Conservation (phyloP, 768 basidiomycete genomes). For the Mycena metata region DNA sequence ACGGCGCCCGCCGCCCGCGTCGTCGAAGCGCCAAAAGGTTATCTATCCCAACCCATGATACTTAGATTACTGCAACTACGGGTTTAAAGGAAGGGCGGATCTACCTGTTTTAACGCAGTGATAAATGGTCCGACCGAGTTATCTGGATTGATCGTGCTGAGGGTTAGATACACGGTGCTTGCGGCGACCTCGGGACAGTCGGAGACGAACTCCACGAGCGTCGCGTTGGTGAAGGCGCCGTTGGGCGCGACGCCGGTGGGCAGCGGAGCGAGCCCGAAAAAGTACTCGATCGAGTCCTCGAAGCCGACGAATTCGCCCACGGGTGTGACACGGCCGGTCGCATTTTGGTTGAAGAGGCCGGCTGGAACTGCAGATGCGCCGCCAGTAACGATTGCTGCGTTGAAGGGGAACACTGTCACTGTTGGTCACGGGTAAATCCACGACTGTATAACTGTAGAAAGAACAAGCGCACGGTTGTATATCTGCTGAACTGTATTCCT, state of each 20-base stretch:
- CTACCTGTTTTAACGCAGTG: constrained; percentile 12
- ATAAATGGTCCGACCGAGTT: constrained; percentile 14
- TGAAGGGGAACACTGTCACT: constrained; percentile 26
- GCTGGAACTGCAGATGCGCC: constrained; percentile 20
- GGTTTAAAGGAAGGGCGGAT: neutral
- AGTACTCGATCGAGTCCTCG: constrained; percentile 30
- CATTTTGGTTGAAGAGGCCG: constrained; percentile 26
- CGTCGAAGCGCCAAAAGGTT: constrained; percentile 18
- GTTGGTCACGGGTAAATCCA: neutral
- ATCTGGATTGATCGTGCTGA: constrained; percentile 14
- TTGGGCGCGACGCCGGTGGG: constrained; percentile 17
- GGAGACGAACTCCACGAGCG: constrained; percentile 16
- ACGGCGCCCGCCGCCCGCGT: constrained; percentile 19
- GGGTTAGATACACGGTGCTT: constrained; percentile 24
- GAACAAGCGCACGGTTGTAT: neutral
- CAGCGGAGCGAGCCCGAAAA: constrained; percentile 28
- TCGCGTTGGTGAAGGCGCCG: constrained; percentile 22
- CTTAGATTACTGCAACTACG: neutral
- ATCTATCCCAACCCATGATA: too few species aligned
- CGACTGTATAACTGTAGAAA: neutral
- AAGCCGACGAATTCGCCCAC: constrained; percentile 24
- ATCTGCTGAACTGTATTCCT: constrained; percentile 1
- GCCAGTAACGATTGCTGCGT: constrained; percentile 17
- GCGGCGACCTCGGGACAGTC: constrained; percentile 23
- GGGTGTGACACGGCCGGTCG: constrained; percentile 26